phyloP scores from a whole-genome alignment of 2,329 filamentous ascomycete genomes.

The Cytospora chrysosperma region DNA sequence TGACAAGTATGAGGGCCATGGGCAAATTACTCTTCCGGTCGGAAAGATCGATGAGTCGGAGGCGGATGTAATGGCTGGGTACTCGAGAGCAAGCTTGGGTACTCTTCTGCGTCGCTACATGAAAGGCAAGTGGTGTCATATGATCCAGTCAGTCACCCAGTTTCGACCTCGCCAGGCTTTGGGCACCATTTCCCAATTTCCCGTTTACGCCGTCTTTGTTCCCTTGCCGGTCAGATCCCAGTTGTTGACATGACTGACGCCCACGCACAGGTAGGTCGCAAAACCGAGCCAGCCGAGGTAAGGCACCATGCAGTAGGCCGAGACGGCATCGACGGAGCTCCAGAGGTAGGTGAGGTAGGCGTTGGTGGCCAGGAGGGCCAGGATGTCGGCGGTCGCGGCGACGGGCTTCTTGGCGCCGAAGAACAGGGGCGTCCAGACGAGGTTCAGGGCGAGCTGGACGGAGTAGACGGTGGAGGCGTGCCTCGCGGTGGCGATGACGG shows the following conservation, averaged over 20 bases:
- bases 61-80: slow-evolving; percentile 28
- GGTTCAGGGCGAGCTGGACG: slow-evolving; percentile 79
- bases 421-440: slow-evolving; percentile 91
- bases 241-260: slow-evolving; percentile 65
- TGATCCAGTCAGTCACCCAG: neutral
- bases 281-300: slow-evolving; percentile 89
- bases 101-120: slow-evolving; percentile 27
- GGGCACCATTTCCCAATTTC: neutral
- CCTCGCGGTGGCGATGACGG: slow-evolving; percentile 57
- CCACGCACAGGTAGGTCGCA: slow-evolving; percentile 78
- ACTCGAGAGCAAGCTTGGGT: slow-evolving; percentile 33
- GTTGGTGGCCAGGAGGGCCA: slow-evolving; percentile 69
- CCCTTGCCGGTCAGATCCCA: slow-evolving; percentile 56
- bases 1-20: slow-evolving; percentile 24
- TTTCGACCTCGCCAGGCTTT: neutral
- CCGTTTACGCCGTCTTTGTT: slow-evolving; percentile 27
- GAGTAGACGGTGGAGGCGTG: slow-evolving; percentile 79
- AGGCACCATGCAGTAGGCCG: slow-evolving; percentile 73
- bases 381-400: slow-evolving; percentile 72
- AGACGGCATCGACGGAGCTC: slow-evolving; percentile 69
- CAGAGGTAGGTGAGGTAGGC: slow-evolving; percentile 74
- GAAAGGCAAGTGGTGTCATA: neutral
- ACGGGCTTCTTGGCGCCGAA: slow-evolving; percentile 74
- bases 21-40: no score
- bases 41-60: slow-evolving; percentile 24